Evolutionary conservation across 345 rosid genomes (phyloP).

Genomic region (Camelina neglecta): DNA sequence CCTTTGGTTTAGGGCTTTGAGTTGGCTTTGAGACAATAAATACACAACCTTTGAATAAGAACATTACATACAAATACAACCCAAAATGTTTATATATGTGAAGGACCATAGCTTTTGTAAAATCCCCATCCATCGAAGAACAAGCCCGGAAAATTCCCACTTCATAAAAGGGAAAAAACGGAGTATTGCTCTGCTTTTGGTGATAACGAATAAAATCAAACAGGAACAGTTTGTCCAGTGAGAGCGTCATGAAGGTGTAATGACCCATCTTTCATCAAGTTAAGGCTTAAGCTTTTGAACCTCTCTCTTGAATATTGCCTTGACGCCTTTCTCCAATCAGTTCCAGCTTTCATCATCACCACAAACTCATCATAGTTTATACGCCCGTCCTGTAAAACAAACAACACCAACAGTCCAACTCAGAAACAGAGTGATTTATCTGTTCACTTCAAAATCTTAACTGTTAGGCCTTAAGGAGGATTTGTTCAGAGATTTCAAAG

Average conservation of each 20-base stretch:
- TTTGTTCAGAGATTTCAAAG: slow-evolving; percentile 12
- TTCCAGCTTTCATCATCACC: slow-evolving; percentile 98
- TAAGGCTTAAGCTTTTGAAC: slow-evolving; percentile 91
- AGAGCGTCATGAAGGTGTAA: slow-evolving; percentile 85
- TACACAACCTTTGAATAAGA: slow-evolving; percentile 25
- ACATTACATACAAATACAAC: slow-evolving; percentile 35
- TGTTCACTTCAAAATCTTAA: slow-evolving; percentile 8
- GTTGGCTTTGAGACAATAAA: slow-evolving; percentile 27
- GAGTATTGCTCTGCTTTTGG: slow-evolving; percentile 24
- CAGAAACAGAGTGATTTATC: slow-evolving; percentile 11
- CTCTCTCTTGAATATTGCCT: slow-evolving; percentile 97
- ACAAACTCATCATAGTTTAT: slow-evolving; percentile 96
- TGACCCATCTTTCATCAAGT: slow-evolving; percentile 97
- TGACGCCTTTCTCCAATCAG: slow-evolving; percentile 99
- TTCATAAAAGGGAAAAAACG: not conserved
- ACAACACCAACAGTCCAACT: not conserved
- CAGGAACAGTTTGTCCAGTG: slow-evolving; percentile 77
- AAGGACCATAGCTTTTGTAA: slow-evolving; percentile 28
- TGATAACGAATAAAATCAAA: slow-evolving; percentile 46
- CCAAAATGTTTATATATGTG: slow-evolving; percentile 4
- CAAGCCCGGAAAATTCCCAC: slow-evolving; percentile 23
- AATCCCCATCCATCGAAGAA: slow-evolving; percentile 23
- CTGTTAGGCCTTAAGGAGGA: slow-evolving; percentile 2
- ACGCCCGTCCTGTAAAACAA: slow-evolving; percentile 67
- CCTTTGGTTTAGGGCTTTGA: slow-evolving; percentile 24